phyloP scores from a whole-genome alignment of 805 yeast genomes.

The Vanderwaltozyma tropicalis region DNA sequence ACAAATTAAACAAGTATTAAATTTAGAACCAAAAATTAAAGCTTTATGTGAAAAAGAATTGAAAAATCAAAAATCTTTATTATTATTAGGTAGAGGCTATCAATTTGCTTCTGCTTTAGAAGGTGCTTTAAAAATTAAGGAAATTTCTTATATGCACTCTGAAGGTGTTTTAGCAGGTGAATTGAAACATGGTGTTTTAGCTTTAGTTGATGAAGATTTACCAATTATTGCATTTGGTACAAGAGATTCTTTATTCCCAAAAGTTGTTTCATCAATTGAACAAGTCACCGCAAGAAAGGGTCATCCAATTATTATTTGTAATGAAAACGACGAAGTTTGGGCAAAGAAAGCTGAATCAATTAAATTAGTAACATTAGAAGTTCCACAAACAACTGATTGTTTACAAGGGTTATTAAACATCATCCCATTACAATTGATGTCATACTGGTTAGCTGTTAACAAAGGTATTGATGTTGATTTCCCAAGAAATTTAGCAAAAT shows the following conservation, averaged over 20 bases:
- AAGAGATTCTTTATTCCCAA: conserved; percentile 90
- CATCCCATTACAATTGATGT: conserved; percentile 88
- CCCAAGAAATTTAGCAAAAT: conserved; percentile 97
- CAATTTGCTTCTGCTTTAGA: conserved; percentile 96
- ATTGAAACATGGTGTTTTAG: conserved; percentile 95
- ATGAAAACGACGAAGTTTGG: conserved; percentile 63
- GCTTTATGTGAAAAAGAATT: conserved; percentile 61
- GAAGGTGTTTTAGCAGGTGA: conserved; percentile 99
- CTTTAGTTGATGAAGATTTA: conserved; percentile 84
- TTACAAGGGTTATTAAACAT: conserved; percentile 93
- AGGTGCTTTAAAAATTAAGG: conserved; percentile 97
- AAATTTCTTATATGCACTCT: conserved; percentile 96
- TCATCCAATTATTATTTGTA: conserved; percentile 86
- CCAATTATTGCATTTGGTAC: conserved; percentile 97
- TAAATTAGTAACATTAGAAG: conserved; percentile 66
- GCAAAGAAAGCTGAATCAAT: conserved; percentile 30
- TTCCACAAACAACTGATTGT: conserved; percentile 94
- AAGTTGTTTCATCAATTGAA: conserved; percentile 88
- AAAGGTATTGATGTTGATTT: conserved; percentile 96
- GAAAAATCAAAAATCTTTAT: conserved; percentile 73
- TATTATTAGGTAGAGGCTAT: conserved; percentile 93
- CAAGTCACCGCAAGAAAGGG: conserved; percentile 98
- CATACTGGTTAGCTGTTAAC: conserved; percentile 92
- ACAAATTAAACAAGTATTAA: conserved; percentile 70
- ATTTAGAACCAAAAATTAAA: conserved; percentile 65